Evolutionary conservation across 1,284 basidiomycete genomes (phyloP), one percentile per base, ranked within the genome.

Genomic region (Hypsizygus ulmarius): DNA sequence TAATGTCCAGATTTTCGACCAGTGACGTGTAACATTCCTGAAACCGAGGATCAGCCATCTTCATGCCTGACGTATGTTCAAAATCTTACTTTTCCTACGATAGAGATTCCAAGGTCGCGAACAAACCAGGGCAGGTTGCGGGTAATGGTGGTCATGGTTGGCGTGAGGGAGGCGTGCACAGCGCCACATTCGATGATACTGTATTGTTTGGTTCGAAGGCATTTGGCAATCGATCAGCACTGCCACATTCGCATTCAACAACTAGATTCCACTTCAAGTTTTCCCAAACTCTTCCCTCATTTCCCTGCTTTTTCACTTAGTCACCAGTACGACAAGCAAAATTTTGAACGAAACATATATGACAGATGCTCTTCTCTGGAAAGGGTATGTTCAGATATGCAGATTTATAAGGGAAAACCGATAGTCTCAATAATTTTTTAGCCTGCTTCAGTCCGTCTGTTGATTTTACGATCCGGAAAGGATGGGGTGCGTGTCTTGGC

Each of bases 21-120:
- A 99, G 81, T 44, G 87, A 87, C 19, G 79, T 79, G 73, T 97
- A 99, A 69, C 96, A 99, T 78, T 91, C 80, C 87, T 93, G 51
- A 51, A 35, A 39, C 30, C 30, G 44, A 25, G 12, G 18, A n/a
- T 32, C 0, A 43, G 27, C 15, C 36, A 9, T n/a, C 15, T 46
- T 12, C 14, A 11, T 25, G 5, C 15, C 2, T 1, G 27, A 11
- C 27, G 5, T 28, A 27, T 11, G 7, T 18, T 2, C 1, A 15
- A 14, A 5, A 5, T 14, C 75, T 47, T 59, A 87, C 91, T 73
- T 90, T 65, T 41, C 95, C 93, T 45, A 98, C 79, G 35, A 97
- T 79, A 1, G 86, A 81, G 16, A 87, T 76, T 3, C 90, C 89
- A 0, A 94, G 79, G 60, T 93, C 84, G 50, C 81, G 80, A 47